These are phyloP conservation scores for Westerdykella sp. DNA, from an alignment of 2,329 filamentous ascomycete species.

Conservation along the genomic window DNA sequence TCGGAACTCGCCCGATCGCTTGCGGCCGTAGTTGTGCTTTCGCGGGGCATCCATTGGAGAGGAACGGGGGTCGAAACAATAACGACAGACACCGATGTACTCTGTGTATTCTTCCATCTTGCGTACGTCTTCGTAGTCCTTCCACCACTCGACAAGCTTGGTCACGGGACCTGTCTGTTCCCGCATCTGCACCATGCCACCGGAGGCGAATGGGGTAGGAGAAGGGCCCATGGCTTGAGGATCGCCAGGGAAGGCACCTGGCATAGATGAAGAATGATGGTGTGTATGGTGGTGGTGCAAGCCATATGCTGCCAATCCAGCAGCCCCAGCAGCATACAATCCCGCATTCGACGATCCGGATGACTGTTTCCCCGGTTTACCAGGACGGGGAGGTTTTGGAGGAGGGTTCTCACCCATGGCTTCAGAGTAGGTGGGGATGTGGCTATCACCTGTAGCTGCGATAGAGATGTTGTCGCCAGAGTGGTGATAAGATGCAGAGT, in stretches of 20 bases:
- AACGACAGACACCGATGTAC: slow-evolving; percentile 58
- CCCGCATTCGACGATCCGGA: slow-evolving; percentile 40
- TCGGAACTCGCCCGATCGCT: slow-evolving; percentile 42
- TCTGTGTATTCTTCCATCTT: slow-evolving; percentile 64
- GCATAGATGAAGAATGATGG: slow-evolving; percentile 23
- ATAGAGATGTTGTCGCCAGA: slow-evolving; percentile 17
- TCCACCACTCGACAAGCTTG: slow-evolving; percentile 56
- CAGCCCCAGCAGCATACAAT: slow-evolving; percentile 42
- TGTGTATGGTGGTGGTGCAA: slow-evolving; percentile 38
- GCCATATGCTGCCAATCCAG: slow-evolving; percentile 44
- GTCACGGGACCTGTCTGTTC: slow-evolving; percentile 52
- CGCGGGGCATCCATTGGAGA: slow-evolving; percentile 53
- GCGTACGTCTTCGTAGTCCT: slow-evolving; percentile 57
- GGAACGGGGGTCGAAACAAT: slow-evolving; percentile 58
- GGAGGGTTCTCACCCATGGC: slow-evolving; percentile 20
- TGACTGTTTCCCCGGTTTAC: slow-evolving; percentile 40
- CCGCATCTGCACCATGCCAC: slow-evolving; percentile 40
- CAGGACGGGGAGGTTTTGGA: slow-evolving; percentile 31
- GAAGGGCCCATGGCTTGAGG: slow-evolving; percentile 15
- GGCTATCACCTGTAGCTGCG: slow-evolving; percentile 27
- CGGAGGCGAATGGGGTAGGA: slow-evolving; percentile 16
- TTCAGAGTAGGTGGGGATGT: slow-evolving; percentile 29
- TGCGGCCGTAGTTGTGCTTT: slow-evolving; percentile 52
- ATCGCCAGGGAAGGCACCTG: slow-evolving; percentile 24
- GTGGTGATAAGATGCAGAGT: slow-evolving; percentile 12